Base-by-base conservation (phyloP, 1,139 yeast genomes). In the Lodderomyces metapsilosis region DNA sequence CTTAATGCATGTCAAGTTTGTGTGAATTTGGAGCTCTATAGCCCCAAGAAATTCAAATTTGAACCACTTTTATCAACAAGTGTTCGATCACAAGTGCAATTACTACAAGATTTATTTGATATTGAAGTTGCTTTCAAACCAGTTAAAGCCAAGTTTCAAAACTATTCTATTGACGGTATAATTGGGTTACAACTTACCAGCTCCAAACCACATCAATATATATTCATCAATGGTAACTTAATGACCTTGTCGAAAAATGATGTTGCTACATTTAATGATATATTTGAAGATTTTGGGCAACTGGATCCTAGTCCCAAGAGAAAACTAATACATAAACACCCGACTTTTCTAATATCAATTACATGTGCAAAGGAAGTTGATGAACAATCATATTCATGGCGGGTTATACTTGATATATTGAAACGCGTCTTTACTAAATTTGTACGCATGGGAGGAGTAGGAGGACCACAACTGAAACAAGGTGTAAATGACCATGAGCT, bases 191-290 rank as follows among this genome's bases (percentile, higher is more conserved):
- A 37, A 1, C 46, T 74, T 1, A 52, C 57, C 0, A 62, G 63
- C 39, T 55, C 71, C 0, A 69, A 61, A 41, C 52, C 52, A 1
- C 61, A 66, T 42, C 88, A 82, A 52, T 70, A 68, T 43, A 53
- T 80, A 1, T 70, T 66, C 37, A 48, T 78, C 30, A 80, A 82
- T 53, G 64, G 70, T 0, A 56, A 76, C 22, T 56, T 52, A n/a
- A 51, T 69, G 11, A 16, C 40, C 10, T 30, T 54, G 15, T 50
- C 61, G 21, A 43, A 46, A 1, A 51, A 51, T 2, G 50, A 75
- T 17, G 37, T 50, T 2, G 59, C 52, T 24, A 34, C 36, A 0
- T 52, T 79, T 3, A 66, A 60, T 50, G 50, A 48, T 5, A 8
- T 60, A 8, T 67, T 74, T 43, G 41, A 24, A 2, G 38, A 38